Conservation (phyloP, 441 rosid genomes). For the Kokia cookei region DNA sequence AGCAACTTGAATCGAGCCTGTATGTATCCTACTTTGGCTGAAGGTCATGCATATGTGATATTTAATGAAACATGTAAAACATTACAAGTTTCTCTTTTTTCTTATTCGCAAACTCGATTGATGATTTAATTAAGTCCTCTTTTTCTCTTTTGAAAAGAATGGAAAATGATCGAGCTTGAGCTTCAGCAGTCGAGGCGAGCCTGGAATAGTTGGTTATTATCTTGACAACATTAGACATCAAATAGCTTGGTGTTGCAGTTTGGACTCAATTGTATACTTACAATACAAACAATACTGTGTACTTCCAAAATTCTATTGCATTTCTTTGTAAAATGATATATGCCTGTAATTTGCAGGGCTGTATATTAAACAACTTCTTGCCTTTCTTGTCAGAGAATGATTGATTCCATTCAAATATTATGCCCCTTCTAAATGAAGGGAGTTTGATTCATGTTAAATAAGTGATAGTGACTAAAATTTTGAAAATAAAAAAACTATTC, state of each 20-base stretch:
- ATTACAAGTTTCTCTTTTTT: background rate
- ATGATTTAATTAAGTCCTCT: background rate
- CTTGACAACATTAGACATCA: background rate
- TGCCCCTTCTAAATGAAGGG: too few species aligned
- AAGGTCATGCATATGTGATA: background rate
- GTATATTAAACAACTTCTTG: too few species aligned
- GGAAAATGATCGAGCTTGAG: background rate
- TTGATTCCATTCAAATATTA: too few species aligned
- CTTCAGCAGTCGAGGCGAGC: background rate
- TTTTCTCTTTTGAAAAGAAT: background rate
- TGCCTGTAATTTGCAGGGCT: background rate
- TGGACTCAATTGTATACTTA: background rate
- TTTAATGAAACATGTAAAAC: background rate
- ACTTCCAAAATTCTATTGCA: background rate
- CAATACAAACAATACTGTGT: background rate
- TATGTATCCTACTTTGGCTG: background rate
- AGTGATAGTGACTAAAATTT: too few species aligned
- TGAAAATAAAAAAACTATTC: too few species aligned
- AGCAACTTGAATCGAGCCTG: background rate
- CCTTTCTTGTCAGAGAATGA: too few species aligned
- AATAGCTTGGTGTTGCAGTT: background rate
- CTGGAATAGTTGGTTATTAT: background rate
- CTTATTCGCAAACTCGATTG: background rate
- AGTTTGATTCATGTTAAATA: too few species aligned
- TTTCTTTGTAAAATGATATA: background rate